These are phyloP conservation scores for Phytophthora citricola DNA, from an alignment of 352 stramenopile genomes.

Conservation along the genomic window DNA sequence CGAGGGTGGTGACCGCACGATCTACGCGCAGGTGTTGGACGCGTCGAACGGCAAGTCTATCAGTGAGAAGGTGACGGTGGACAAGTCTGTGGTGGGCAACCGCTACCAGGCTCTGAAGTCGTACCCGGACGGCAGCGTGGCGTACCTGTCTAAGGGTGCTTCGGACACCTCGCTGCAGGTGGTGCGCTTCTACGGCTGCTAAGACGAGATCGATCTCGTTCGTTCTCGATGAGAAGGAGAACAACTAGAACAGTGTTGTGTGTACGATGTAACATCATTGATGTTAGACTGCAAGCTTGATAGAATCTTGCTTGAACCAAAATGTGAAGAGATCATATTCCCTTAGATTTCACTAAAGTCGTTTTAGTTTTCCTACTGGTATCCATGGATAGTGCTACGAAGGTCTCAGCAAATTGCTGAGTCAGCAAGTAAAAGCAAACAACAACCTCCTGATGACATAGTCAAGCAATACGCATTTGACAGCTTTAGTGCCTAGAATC, in stretches of 20 bases:
- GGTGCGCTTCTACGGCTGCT: slow-evolving; percentile 38
- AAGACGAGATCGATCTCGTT: not conserved
- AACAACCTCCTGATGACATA: no score
- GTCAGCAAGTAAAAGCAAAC: no score
- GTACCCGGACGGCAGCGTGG: slow-evolving; percentile 58
- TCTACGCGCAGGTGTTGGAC: slow-evolving; percentile 61
- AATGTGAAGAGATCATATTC: slow-evolving; percentile 2
- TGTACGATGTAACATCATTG: not conserved
- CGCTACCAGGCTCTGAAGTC: slow-evolving; percentile 66
- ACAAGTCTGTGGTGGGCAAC: slow-evolving; percentile 56
- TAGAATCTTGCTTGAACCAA: not conserved
- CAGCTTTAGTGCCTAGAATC: no score
- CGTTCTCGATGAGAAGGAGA: not conserved
- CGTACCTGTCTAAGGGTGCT: slow-evolving; percentile 56
- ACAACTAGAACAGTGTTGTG: not conserved
- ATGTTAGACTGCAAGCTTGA: slow-evolving; percentile 1
- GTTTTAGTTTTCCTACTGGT: no score
- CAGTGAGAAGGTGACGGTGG: slow-evolving; percentile 57
- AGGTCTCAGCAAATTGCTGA: no score
- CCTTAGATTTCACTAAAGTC: not conserved
- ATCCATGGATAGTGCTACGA: no score
- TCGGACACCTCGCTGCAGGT: slow-evolving; percentile 51
- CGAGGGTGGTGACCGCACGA: slow-evolving; percentile 33
- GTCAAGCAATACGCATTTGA: no score
- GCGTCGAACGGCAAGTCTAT: slow-evolving; percentile 46